Conservation (phyloP, 2,329 filamentous ascomycete genomes). For the Xenosphaeropsis pyriputrescens region DNA sequence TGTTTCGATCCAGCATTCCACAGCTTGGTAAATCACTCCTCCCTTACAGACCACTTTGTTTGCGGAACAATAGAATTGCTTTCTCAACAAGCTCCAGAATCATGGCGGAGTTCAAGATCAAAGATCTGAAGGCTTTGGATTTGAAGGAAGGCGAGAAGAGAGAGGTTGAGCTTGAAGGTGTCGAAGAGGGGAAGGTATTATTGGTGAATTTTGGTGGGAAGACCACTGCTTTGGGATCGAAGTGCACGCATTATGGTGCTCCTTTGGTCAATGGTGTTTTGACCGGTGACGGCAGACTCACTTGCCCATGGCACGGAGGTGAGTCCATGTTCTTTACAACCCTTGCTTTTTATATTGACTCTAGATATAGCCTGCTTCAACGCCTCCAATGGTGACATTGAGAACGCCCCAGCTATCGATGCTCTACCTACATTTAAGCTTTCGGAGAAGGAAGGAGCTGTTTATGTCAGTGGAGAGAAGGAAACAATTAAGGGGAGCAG, state of each 20-base stretch:
- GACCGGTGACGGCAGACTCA: conserved; percentile 67
- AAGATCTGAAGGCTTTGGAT: conserved; percentile 59
- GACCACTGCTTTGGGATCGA: conserved; percentile 66
- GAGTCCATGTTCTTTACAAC: conserved; percentile 12
- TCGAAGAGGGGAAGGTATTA: conserved; percentile 75
- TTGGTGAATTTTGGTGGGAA: conserved; percentile 66
- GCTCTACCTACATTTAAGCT: conserved; percentile 73
- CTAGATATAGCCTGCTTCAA: conserved; percentile 69
- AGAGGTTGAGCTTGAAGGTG: conserved; percentile 80
- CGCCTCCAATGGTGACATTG: conserved; percentile 76
- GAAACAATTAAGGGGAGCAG: conserved; percentile 62
- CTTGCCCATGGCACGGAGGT: conserved; percentile 96
- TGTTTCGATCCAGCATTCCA: neutral
- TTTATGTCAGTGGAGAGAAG: conserved; percentile 76
- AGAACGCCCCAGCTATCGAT: conserved; percentile 85
- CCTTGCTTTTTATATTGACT: conserved; percentile 4
- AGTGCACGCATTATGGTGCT: conserved; percentile 86
- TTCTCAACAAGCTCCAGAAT: conserved; percentile 10
- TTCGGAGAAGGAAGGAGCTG: conserved; percentile 63
- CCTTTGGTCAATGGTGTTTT: conserved; percentile 78
- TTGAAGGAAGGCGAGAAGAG: conserved; percentile 71
- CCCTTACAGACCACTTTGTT: neutral
- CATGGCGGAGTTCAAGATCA: conserved; percentile 51
- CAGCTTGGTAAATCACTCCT: neutral
- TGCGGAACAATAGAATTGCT: neutral